These are phyloP conservation scores for Ilyonectria robusta DNA, from an alignment of 2,329 filamentous ascomycete genomes.

Conservation along the genomic window DNA sequence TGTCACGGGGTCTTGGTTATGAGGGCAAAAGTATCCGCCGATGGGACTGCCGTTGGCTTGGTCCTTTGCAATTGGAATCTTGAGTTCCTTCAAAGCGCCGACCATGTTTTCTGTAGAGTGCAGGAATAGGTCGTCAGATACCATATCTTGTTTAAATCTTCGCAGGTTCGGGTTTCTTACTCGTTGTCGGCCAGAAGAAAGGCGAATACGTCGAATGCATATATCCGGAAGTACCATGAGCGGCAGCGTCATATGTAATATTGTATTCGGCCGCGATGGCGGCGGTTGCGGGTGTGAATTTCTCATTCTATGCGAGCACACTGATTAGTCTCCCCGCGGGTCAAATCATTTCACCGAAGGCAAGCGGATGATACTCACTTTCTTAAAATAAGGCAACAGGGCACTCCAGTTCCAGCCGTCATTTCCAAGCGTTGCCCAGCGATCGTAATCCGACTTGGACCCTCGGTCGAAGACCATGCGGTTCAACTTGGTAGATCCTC, in stretches of 20 bases:
- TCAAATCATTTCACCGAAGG: background rate
- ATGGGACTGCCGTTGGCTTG: constrained; percentile 39
- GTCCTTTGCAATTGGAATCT: constrained; percentile 29
- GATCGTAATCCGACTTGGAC: constrained; percentile 57
- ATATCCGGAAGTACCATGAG: constrained; percentile 35
- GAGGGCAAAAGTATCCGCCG: constrained; percentile 40
- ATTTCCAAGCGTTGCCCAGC: constrained; percentile 63
- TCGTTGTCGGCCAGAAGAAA: constrained; percentile 45
- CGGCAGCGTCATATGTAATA: constrained; percentile 31
- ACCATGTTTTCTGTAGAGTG: constrained; percentile 32
- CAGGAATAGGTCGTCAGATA: background rate
- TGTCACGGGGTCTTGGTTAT: constrained; percentile 35
- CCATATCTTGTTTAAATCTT: fast-evolving
- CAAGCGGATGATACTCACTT: constrained; percentile 44
- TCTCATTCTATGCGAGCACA: constrained; percentile 32
- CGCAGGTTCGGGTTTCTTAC: constrained; percentile 17
- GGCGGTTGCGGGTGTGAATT: constrained; percentile 27
- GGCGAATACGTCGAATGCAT: constrained; percentile 40
- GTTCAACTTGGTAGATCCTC: constrained; percentile 59
- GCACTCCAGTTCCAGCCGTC: constrained; percentile 56
- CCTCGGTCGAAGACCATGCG: constrained; percentile 57
- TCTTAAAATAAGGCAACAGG: constrained; percentile 61
- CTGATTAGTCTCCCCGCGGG: background rate
- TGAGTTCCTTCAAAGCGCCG: constrained; percentile 30
- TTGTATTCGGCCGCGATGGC: constrained; percentile 35